Evolutionary conservation across 495 filamentous ascomycete genomes (phyloP).

Genomic region (Aspergillus sparsus): DNA sequence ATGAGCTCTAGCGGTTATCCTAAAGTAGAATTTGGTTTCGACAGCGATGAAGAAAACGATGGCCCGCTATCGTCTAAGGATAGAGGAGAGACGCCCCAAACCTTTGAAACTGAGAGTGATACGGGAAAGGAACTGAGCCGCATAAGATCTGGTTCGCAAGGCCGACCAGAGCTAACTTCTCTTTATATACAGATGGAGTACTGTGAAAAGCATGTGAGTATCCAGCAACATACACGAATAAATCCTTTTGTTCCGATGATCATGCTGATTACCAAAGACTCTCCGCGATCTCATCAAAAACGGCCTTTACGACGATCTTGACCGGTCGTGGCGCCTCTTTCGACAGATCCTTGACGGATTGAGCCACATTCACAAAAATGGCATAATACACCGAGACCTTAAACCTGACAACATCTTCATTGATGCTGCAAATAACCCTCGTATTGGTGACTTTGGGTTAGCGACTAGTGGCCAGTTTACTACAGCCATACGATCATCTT

Average conservation of each 20-base stretch:
- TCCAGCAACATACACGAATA: not conserved
- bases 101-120: slow-evolving; percentile 30
- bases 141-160: slow-evolving; percentile 41
- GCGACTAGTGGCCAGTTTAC: slow-evolving; percentile 83
- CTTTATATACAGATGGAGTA: slow-evolving; percentile 96
- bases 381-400: slow-evolving; percentile 95
- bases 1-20: slow-evolving; percentile 86
- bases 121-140: slow-evolving; percentile 34
- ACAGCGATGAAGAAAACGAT: slow-evolving; percentile 61
- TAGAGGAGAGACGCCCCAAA: slow-evolving; percentile 28
- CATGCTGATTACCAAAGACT: slow-evolving; percentile 54
- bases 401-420: slow-evolving; percentile 99
- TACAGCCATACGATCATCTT: slow-evolving; percentile 49
- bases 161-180: slow-evolving; percentile 52
- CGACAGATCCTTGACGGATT: slow-evolving; percentile 90
- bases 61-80: slow-evolving; percentile 35
- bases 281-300: slow-evolving; percentile 86
- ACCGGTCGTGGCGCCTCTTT: slow-evolving; percentile 86
- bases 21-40: slow-evolving; percentile 75
- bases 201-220: slow-evolving; percentile 81
- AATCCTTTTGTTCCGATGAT: not conserved
- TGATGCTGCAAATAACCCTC: slow-evolving; percentile 82
- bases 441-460: slow-evolving; percentile 95
- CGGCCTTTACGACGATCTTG: slow-evolving; percentile 66
- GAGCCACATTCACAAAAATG: slow-evolving; percentile 83